phyloP scores from a whole-genome alignment of 257 asterid species.

The Thymus mandschuricus region DNA sequence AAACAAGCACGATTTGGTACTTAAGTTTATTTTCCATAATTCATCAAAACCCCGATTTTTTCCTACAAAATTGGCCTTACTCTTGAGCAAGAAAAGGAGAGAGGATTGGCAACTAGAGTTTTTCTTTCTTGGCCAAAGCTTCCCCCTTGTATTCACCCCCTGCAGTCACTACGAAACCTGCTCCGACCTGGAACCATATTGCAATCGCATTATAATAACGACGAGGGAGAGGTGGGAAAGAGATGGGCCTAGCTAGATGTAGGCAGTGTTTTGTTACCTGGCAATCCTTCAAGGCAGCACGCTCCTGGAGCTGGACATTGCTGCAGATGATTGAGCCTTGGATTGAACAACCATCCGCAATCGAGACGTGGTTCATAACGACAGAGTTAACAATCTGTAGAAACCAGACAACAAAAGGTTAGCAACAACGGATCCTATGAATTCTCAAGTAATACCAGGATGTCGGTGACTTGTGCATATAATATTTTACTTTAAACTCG shows the following conservation, averaged over 20 bases:
- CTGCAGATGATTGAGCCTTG: conserved; percentile 95
- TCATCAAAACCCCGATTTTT: neutral
- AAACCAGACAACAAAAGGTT: conserved; percentile 3
- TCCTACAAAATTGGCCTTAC: neutral
- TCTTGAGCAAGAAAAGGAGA: neutral
- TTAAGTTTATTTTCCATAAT: neutral
- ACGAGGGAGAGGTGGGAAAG: neutral
- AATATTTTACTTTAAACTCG: neutral
- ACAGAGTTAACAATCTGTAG: conserved; percentile 91
- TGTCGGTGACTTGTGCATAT: neutral
- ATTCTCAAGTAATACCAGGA: neutral
- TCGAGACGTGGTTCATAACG: conserved; percentile 83
- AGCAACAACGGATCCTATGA: neutral
- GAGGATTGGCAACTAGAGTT: conserved; percentile 37
- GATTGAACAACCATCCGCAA: conserved; percentile 92
- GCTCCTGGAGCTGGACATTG: conserved; percentile 94
- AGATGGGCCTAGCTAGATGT: conserved; percentile 1
- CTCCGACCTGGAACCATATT: conserved; percentile 68
- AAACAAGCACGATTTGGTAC: neutral
- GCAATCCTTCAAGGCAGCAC: conserved; percentile 85
- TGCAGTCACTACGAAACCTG: conserved; percentile 81
- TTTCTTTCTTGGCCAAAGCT: conserved; percentile 88
- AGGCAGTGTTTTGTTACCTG: conserved; percentile 53
- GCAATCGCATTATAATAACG: neutral
- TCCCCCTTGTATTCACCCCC: conserved; percentile 91